phyloP scores from a whole-genome alignment of 495 filamentous ascomycete genomes.

The Aspergillus saccharolyticus region DNA sequence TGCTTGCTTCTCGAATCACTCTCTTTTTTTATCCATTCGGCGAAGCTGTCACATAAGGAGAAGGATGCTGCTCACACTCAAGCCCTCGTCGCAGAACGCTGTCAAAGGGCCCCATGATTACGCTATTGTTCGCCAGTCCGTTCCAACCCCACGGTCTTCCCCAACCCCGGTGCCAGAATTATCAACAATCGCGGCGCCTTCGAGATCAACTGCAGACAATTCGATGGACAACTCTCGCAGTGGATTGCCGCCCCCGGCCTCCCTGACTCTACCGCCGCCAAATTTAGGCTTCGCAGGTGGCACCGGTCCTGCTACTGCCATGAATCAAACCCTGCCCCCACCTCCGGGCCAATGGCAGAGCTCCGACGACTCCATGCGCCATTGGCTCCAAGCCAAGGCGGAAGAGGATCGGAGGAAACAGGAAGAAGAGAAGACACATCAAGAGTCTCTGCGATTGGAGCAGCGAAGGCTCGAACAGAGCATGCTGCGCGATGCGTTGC shows the following conservation, averaged over 20 bases:
- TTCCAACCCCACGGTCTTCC: slow-evolving; percentile 31
- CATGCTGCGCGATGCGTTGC: slow-evolving; percentile 76
- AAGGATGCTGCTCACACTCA: slow-evolving; percentile 42
- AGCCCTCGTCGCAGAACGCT: slow-evolving; percentile 35
- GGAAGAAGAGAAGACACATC: slow-evolving; percentile 83
- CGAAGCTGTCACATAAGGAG: slow-evolving; percentile 5
- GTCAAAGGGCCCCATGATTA: slow-evolving; percentile 38
- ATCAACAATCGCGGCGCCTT: slow-evolving; percentile 11
- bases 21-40: slow-evolving; percentile 1
- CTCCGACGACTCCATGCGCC: slow-evolving; percentile 74
- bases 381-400: slow-evolving; percentile 74
- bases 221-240: slow-evolving; percentile 35
- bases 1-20: neutral
- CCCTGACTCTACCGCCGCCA: slow-evolving; percentile 32
- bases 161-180: slow-evolving; percentile 18
- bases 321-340: slow-evolving; percentile 52
- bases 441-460: slow-evolving; percentile 72
- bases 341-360: slow-evolving; percentile 68
- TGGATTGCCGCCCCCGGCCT: slow-evolving; percentile 36
- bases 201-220: slow-evolving; percentile 16
- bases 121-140: slow-evolving; percentile 28
- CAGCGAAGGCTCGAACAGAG: slow-evolving; percentile 78
- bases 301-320: slow-evolving; percentile 36
- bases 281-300: slow-evolving; percentile 33
- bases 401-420: slow-evolving; percentile 82